phyloP scores from a whole-genome alignment of 768 basidiomycete species.

The Amanita rubescens region DNA sequence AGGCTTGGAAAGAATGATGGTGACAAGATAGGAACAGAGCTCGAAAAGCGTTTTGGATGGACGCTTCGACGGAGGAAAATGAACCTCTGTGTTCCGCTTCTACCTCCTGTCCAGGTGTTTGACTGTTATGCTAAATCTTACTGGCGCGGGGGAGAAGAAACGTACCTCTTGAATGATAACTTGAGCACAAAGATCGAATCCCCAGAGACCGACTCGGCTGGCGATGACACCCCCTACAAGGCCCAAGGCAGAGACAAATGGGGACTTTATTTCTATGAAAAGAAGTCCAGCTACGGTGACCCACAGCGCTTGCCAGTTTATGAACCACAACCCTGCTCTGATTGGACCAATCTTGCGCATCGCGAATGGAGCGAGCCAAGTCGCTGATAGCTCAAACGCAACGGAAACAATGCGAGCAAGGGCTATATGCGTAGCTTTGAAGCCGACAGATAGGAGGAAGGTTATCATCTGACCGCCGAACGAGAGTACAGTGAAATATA shows the following conservation, averaged over 20 bases:
- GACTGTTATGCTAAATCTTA: no score
- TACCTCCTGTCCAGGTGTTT: constrained; percentile 13
- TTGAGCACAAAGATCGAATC: constrained; percentile 22
- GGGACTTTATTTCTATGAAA: constrained; percentile 10
- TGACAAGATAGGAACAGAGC: constrained; percentile 18
- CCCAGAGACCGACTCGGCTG: constrained; percentile 24
- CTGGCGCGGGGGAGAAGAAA: background rate
- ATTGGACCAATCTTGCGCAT: constrained; percentile 19
- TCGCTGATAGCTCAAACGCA: constrained; percentile 20
- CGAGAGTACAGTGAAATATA: constrained; percentile 25
- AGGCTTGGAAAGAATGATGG: constrained; percentile 18
- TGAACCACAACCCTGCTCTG: constrained; percentile 22
- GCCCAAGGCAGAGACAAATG: constrained; percentile 9
- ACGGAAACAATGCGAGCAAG: constrained; percentile 17
- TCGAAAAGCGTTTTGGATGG: constrained; percentile 22
- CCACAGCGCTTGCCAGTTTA: constrained; percentile 21
- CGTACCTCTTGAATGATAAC: constrained; percentile 21
- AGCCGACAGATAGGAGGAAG: constrained; percentile 19
- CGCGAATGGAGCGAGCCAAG: constrained; percentile 19
- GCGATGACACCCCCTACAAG: constrained; percentile 17
- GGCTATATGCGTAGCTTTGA: constrained; percentile 16
- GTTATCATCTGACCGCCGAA: constrained; percentile 23
- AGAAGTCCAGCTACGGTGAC: constrained; percentile 13
- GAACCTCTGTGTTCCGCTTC: constrained; percentile 14
- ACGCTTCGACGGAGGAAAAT: constrained; percentile 21